Evolutionary conservation across 371 early-diverging fungal species (phyloP), one percentile per base, ranked within the genome.

Genomic region (Rhizomucor miehei): DNA sequence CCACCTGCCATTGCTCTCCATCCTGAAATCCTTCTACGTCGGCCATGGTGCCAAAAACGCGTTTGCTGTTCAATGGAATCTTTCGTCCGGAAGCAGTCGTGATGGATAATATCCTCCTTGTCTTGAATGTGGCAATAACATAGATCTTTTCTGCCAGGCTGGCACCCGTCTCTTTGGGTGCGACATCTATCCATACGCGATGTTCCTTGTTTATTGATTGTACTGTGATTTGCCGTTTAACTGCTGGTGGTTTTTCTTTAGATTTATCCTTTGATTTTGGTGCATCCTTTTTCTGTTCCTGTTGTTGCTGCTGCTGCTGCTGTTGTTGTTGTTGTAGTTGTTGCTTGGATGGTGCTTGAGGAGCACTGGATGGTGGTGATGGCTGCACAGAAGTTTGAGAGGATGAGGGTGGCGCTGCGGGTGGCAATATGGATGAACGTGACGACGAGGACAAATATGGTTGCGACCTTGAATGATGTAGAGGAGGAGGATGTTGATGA

Each of bases 1-100:
- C 61, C 44, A 78, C 71, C 2, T 61, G 37, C 79, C 79, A 78
- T 40, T 58, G 54, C 39, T 78, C 75, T n/a, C 75, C 79, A 47
- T 75, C 62, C 29, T 62, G 52, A 52, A 78, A 73, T n/a, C 59
- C 60, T 3, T 66, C 59, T 57, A 67, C 56, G 8, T 71, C 69
- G 45, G 62, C 60, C 71, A 69, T 71, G 20, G 52, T 71, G 24
- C 67, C 65, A 62, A 71, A 69, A 5, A 74, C 41, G 0, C 65
- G 75, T 6, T 54, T 44, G 38, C 61, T 57, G 49, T 67, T 60
- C 8, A 78, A 40, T 6, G 75, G 69, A 5, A 78, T 55, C 20
- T 59, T 59, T 43, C 75, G 59, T 17, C 75, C 75, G 4, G 68
- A 63, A 24, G 71, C 67, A 0, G 71, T 69, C 1, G 73, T 63